Conservation (phyloP, 169 alveolate species). For the Eimeria zaria region DNA sequence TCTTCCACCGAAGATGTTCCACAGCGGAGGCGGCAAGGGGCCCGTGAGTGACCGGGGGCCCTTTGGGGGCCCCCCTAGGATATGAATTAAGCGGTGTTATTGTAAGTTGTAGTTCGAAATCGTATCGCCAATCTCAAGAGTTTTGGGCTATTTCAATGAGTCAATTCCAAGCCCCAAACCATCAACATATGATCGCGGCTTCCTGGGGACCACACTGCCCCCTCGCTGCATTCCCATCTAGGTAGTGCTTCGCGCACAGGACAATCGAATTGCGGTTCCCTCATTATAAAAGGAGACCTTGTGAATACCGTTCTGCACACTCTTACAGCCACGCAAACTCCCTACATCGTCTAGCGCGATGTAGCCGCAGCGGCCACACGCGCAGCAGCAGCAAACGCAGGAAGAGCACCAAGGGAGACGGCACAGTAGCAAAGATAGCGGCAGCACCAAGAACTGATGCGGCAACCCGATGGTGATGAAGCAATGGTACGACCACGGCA, state of each 20-base stretch:
- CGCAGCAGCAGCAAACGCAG: background rate
- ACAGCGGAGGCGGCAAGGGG: background rate
- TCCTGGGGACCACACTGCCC: background rate
- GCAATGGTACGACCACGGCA: background rate
- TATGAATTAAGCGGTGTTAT: background rate
- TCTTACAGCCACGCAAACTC: background rate
- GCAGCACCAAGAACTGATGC: background rate
- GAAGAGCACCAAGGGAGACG: background rate
- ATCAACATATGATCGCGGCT: background rate
- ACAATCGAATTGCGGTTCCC: background rate
- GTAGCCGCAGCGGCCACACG: background rate
- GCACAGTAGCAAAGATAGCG: background rate
- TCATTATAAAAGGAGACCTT: background rate
- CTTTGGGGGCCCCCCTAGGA: background rate
- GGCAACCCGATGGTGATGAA: background rate
- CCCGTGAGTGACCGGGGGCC: conserved; percentile 45
- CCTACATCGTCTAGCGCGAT: background rate
- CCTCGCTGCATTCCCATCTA: background rate
- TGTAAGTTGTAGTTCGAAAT: background rate
- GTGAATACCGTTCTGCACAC: background rate
- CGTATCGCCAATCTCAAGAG: background rate
- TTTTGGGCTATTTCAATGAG: background rate
- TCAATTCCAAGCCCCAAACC: background rate
- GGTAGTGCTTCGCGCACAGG: background rate
- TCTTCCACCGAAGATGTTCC: background rate